A percentile compares a stretch with the other conserved stretches of the same genome.
phyloP scores from a whole-genome alignment of 116 monocot species.

The Iris pallida region DNA sequence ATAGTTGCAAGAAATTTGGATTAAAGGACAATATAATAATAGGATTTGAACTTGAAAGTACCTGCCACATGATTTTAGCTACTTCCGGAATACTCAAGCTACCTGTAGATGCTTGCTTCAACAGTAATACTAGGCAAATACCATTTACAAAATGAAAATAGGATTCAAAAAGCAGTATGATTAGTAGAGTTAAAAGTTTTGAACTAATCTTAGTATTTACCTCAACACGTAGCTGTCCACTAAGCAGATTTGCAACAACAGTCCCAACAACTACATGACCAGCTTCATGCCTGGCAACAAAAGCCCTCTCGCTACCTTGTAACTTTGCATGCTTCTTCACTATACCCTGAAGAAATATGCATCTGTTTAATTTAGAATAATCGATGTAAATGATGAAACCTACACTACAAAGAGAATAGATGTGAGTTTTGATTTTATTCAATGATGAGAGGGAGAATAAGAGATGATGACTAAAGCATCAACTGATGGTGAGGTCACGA shows the following conservation, averaged over 20 bases:
- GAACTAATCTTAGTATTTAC: conserved; percentile 20
- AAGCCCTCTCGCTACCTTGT: conserved; percentile 83
- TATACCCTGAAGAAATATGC: conserved; percentile 62
- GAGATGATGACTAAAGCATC: too few species aligned
- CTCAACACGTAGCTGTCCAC: conserved; percentile 93
- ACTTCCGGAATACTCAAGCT: too few species aligned
- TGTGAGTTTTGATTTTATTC: background rate
- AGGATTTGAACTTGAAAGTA: too few species aligned
- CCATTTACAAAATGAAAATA: background rate
- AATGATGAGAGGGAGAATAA: too few species aligned
- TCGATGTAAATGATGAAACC: background rate
- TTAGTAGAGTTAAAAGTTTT: background rate
- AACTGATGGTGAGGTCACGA: too few species aligned
- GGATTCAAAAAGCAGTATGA: background rate
- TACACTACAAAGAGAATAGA: background rate
- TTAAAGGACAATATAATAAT: too few species aligned
- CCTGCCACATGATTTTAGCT: too few species aligned
- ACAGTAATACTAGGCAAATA: too few species aligned
- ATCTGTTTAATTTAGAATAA: background rate
- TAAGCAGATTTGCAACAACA: conserved; percentile 85
- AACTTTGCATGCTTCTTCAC: conserved; percentile 98
- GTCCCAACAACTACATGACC: conserved; percentile 99
- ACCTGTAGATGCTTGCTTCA: too few species aligned
- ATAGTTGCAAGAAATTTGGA: background rate
- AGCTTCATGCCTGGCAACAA: conserved; percentile 97